Percentiles rank a stretch among this genome's conserved stretches.
Conservation (phyloP, 345 rosid genomes). For the Lepidium aucheri region DNA sequence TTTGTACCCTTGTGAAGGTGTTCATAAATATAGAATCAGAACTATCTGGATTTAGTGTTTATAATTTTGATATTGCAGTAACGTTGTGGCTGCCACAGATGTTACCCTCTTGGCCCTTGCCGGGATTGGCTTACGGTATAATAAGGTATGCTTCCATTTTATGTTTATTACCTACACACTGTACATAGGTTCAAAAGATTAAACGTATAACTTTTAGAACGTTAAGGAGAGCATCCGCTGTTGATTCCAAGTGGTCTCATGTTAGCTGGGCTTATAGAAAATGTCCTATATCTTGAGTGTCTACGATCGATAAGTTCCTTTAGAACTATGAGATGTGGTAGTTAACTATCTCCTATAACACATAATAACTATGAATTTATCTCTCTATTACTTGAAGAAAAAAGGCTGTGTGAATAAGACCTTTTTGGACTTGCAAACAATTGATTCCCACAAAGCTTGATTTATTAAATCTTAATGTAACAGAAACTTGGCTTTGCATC, state of each 20-base stretch:
- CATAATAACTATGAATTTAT: background rate
- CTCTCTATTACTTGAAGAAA: background rate
- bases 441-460: background rate
- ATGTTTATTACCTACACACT: background rate
- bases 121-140: conserved; percentile 70
- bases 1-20: background rate
- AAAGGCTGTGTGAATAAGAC: background rate
- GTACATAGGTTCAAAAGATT: background rate
- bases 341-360: background rate
- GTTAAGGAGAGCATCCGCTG: background rate
- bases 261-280: background rate
- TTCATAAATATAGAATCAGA: background rate
- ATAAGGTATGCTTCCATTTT: conserved; percentile 45
- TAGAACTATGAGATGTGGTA: background rate
- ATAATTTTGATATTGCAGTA: conserved; percentile 45
- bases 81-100: conserved; percentile 90
- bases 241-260: background rate
- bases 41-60: conserved; percentile 7
- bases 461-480: conserved; percentile 6
- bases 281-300: background rate
- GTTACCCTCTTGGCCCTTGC: conserved; percentile 85
- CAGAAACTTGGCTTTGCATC: conserved; percentile 96
- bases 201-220: background rate
- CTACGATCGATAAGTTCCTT: background rate
- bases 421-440: background rate